These are phyloP conservation scores for Aleurites moluccanus DNA, from an alignment of 441 rosid species.

Conservation along the genomic window DNA sequence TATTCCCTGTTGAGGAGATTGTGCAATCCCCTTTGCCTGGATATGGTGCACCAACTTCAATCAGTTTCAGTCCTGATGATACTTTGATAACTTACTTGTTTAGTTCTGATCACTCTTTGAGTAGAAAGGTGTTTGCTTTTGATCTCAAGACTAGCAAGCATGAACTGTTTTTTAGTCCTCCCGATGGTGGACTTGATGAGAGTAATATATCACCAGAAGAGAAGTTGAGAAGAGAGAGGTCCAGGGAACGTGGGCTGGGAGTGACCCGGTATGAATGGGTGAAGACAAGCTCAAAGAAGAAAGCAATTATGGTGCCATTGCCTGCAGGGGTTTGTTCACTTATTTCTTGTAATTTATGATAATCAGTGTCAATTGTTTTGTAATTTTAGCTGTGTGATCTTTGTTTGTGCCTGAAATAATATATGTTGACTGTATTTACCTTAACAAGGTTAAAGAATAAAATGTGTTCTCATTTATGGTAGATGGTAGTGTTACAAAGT, in stretches of 20 bases:
- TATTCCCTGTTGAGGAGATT: slow-evolving; percentile 73
- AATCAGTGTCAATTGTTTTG: not conserved
- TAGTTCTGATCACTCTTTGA: slow-evolving; percentile 75
- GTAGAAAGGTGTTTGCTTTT: slow-evolving; percentile 61
- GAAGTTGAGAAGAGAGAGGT: slow-evolving; percentile 90
- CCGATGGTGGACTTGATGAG: slow-evolving; percentile 92
- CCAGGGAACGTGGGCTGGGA: slow-evolving; percentile 92
- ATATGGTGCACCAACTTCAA: slow-evolving; percentile 66
- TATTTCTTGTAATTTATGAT: slow-evolving; percentile 6
- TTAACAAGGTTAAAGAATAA: not conserved
- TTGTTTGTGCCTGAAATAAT: not conserved
- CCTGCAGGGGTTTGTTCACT: slow-evolving; percentile 78
- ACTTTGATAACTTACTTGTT: slow-evolving; percentile 58
- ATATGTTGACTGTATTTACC: not conserved
- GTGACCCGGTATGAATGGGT: slow-evolving; percentile 95
- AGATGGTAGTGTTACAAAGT: not conserved
- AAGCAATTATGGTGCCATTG: slow-evolving; percentile 79
- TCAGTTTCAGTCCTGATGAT: slow-evolving; percentile 89
- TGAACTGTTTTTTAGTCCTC: slow-evolving; percentile 67
- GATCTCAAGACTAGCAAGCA: slow-evolving; percentile 61
- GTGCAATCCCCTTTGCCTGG: slow-evolving; percentile 92
- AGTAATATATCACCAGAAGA: slow-evolving; percentile 82
- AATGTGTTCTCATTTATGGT: slow-evolving; percentile 2
- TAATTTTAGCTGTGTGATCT: not conserved
- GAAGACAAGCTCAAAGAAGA: slow-evolving; percentile 65